These are phyloP conservation scores for Penicillium psychrosexuale DNA, from an alignment of 2,329 filamentous ascomycete species.

Conservation along the genomic window DNA sequence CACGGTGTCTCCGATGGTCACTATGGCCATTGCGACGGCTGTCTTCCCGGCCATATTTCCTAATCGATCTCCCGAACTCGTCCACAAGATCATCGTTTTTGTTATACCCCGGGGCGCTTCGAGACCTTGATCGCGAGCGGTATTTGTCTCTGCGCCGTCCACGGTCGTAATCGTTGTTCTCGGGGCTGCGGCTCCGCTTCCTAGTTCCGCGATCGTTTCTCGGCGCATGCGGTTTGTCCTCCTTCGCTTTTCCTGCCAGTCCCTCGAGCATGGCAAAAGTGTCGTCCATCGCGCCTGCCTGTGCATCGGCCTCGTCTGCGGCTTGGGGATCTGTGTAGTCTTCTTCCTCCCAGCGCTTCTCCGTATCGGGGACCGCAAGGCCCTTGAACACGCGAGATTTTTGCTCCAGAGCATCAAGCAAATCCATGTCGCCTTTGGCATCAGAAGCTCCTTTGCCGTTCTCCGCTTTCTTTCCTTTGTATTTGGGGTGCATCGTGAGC, in stretches of 20 bases:
- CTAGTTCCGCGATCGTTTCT: constrained; percentile 42
- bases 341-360: constrained; percentile 54
- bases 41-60: constrained; percentile 36
- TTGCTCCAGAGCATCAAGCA: constrained; percentile 54
- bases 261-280: constrained; percentile 89
- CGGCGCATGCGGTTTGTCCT: constrained; percentile 32
- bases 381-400: constrained; percentile 90
- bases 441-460: constrained; percentile 36
- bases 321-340: constrained; percentile 37
- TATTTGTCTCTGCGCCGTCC: constrained; percentile 43
- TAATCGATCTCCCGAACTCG: constrained; percentile 55
- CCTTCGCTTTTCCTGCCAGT: constrained; percentile 64
- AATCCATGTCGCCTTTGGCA: constrained; percentile 45
- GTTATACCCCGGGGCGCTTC: constrained; percentile 38
- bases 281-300: constrained; percentile 76
- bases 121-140: constrained; percentile 54
- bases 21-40: constrained; percentile 45
- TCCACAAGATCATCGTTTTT: constrained; percentile 55
- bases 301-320: constrained; percentile 38
- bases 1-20: constrained; percentile 41
- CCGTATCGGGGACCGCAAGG: constrained; percentile 78
- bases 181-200: constrained; percentile 55
- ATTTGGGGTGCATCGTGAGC: constrained; percentile 83
- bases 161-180: constrained; percentile 49
- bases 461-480: constrained; percentile 58